Conservation (phyloP, 1,139 yeast genomes). For the Lodderomyces oxycetoniae region DNA sequence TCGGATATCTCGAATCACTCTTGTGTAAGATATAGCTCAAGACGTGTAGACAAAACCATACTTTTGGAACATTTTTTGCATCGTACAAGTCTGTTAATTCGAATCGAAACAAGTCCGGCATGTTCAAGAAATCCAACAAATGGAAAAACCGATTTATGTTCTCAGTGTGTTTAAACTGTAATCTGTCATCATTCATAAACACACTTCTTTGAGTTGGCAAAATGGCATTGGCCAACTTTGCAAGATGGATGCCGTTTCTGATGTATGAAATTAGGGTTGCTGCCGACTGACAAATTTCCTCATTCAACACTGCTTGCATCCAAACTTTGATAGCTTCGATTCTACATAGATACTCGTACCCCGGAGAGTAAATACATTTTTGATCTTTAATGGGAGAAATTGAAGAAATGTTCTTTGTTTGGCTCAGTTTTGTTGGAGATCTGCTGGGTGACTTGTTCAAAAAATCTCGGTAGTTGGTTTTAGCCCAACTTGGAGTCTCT, state of each 20-base stretch:
- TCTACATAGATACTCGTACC: conserved; percentile 83
- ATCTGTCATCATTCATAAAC: conserved; percentile 41
- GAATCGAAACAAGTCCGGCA: conserved; percentile 84
- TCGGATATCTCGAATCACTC: conserved; percentile 51
- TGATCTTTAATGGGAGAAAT: conserved; percentile 29
- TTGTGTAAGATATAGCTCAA: conserved; percentile 64
- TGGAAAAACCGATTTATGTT: conserved; percentile 83
- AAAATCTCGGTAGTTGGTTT: conserved; percentile 17
- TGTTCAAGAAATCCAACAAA: conserved; percentile 61
- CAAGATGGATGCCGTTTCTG: conserved; percentile 80
- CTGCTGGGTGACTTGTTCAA: conserved; percentile 16
- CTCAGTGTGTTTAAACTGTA: conserved; percentile 89
- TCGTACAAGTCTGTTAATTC: conserved; percentile 92
- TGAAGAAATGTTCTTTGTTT: conserved; percentile 11
- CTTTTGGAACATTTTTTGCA: conserved; percentile 88
- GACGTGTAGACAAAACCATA: conserved; percentile 90
- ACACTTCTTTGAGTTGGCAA: conserved; percentile 59
- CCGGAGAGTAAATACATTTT: conserved; percentile 17
- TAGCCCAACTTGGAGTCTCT: conserved; percentile 24
- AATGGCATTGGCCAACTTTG: conserved; percentile 69
- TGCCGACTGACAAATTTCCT: conserved; percentile 53
- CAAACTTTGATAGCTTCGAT: conserved; percentile 75
- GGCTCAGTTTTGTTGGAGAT: background rate
- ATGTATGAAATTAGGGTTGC: conserved; percentile 50
- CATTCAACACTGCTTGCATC: conserved; percentile 38